These are phyloP conservation scores for Sporobolomyces phaffii DNA, from an alignment of 768 basidiomycete species.

Conservation along the genomic window DNA sequence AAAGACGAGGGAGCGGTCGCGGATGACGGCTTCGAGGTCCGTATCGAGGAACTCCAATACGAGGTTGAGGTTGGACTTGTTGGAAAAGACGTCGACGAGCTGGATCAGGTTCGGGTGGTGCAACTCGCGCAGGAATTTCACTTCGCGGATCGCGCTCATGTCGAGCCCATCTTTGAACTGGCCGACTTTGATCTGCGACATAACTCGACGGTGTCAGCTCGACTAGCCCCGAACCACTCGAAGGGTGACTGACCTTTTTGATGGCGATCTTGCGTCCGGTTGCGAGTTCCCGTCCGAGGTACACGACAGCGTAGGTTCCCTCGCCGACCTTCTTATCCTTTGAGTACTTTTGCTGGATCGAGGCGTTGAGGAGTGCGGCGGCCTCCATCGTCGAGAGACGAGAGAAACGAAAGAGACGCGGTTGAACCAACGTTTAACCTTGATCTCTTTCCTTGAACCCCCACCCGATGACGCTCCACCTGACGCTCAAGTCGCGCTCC, in stretches of 20 bases:
- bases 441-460: background rate
- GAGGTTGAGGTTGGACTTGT: slow-evolving; percentile 91
- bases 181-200: slow-evolving; percentile 42
- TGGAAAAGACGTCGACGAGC: slow-evolving; percentile 95
- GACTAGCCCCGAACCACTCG: too few relatives aligned
- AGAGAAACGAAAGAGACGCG: too few relatives aligned
- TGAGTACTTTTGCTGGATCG: slow-evolving; percentile 33
- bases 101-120: slow-evolving; percentile 93
- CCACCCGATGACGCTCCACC: background rate
- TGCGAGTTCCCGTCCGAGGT: slow-evolving; percentile 52
- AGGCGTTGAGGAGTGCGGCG: slow-evolving; percentile 19
- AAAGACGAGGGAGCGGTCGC: slow-evolving; percentile 85
- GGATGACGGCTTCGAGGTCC: slow-evolving; percentile 94
- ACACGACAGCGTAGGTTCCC: slow-evolving; percentile 59
- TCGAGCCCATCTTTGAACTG: slow-evolving; percentile 71
- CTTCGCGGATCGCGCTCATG: slow-evolving; percentile 97
- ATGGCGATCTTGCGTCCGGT: slow-evolving; percentile 86
- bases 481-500: slow-evolving; percentile 27
- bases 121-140: slow-evolving; percentile 90
- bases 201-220: too few relatives aligned
- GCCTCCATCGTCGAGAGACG: slow-evolving; percentile 16
- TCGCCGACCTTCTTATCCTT: slow-evolving; percentile 53
- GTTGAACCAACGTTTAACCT: too few relatives aligned
- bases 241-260: slow-evolving; percentile 72
- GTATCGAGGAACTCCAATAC: slow-evolving; percentile 94